phyloP scores from a whole-genome alignment of 2,329 filamentous ascomycete genomes.

The Paecilomyces formosus region DNA sequence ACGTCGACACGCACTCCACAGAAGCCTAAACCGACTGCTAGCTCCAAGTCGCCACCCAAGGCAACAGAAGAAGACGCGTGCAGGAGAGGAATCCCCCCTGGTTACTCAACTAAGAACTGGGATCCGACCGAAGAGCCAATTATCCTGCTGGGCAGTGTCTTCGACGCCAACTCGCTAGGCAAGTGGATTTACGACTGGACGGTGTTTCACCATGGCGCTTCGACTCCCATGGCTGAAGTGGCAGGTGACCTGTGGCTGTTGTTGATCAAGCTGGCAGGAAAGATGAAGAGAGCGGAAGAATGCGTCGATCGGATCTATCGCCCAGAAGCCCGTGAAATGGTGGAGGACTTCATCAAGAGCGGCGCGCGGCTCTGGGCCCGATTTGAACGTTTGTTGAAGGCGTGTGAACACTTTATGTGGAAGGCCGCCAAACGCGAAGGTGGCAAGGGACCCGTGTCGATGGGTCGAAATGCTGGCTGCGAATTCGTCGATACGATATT shows the following conservation, averaged over 20 bases:
- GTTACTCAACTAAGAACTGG: constrained; percentile 98
- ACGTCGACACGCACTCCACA: constrained; percentile 41
- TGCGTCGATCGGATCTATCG: constrained; percentile 64
- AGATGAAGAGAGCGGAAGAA: constrained; percentile 86
- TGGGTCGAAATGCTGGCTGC: constrained; percentile 85
- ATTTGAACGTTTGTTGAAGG: constrained; percentile 78
- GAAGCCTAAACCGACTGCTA: constrained; percentile 32
- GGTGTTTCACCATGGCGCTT: constrained; percentile 76
- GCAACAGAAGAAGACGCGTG: constrained; percentile 60
- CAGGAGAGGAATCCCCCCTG: constrained; percentile 65
- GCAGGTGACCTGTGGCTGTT: constrained; percentile 93
- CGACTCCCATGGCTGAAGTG: constrained; percentile 78
- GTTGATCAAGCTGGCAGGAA: constrained; percentile 86
- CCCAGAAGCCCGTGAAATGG: constrained; percentile 66
- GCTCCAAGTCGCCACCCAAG: constrained; percentile 34
- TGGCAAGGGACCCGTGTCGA: constrained; percentile 58
- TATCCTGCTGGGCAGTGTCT: constrained; percentile 87
- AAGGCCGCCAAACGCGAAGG: constrained; percentile 69
- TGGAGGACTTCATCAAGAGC: constrained; percentile 84
- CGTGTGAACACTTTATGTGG: constrained; percentile 93
- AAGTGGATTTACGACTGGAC: constrained; percentile 99
- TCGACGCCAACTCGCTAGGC: constrained; percentile 92
- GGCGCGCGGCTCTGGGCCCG: constrained; percentile 81
- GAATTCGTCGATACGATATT: constrained; percentile 97
- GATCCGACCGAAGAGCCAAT: constrained; percentile 91